Base-by-base conservation (phyloP, 257 asterid genomes). In the Misopates orontium region DNA sequence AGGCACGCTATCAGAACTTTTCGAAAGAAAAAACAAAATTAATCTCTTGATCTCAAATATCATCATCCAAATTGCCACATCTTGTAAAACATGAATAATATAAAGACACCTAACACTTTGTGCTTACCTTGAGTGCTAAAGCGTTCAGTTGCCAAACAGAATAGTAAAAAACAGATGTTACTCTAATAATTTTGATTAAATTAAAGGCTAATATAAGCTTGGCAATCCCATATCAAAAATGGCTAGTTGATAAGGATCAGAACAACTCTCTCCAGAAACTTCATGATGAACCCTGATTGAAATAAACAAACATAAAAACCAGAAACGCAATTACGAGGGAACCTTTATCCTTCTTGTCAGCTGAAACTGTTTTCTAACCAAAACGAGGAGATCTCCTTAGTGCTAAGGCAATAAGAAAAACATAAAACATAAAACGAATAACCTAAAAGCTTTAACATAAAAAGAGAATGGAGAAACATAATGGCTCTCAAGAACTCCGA, bases 221-320 rank as follows among this genome's bases (percentile, higher is more conserved):
- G 42, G 42, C 4, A 10, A 36, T 36, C 42, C 42, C 42, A 36
- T 1, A 9, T 9, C 8, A 8, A 36, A 1, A 9, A 36, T 28
- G 36, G 7, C 36, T 28, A 28, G 4, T 28, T 28, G 3, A 28
- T 28, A 28, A 3, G 7, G 36, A 28, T 2, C 3, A 10, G 48
- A 48, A 31, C 40, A 9, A 57, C 21, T 41, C 47, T 24, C 61
- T 18, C 10, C 55, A 55, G 47, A 50, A 58, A 68, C 21, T 41
- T 58, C 36, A 48, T 56, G 40, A 28, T 8, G 11, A 19, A 41
- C 51, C 68, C 12, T 17, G 23, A n/a, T 21, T 36, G 21, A 14
- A 45, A 32, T 16, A 2, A 32, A 62, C 55, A 60, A 19, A 12
- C 1, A 19, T 17, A 31, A 24, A 14, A 44, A 15, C 41, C 15